phyloP scores from a whole-genome alignment of 2,329 filamentous ascomycete species.

The Colletotrichum sp. region DNA sequence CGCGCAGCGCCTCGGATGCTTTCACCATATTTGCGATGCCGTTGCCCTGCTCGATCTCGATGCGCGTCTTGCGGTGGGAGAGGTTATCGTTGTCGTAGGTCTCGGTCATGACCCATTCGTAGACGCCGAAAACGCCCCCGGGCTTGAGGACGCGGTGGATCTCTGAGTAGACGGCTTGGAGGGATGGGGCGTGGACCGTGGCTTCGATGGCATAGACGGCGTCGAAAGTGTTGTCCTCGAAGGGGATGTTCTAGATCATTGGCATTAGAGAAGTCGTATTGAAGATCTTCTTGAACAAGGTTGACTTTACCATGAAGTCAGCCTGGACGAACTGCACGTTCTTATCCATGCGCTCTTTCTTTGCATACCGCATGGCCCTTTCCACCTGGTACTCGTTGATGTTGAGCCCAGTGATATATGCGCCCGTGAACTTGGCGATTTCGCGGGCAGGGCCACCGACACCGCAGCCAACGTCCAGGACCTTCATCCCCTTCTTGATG shows the following conservation, averaged over 20 bases:
- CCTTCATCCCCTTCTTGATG: constrained; percentile 84
- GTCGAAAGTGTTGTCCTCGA: constrained; percentile 90
- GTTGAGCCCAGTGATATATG: constrained; percentile 90
- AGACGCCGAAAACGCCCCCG: constrained; percentile 93
- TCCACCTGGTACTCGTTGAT: constrained; percentile 99
- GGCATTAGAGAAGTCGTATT: not conserved
- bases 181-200: constrained; percentile 89
- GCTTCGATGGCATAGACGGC: constrained; percentile 98
- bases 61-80: constrained; percentile 85
- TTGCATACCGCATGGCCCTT: constrained; percentile 84
- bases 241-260: constrained; percentile 44
- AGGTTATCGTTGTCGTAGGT: constrained; percentile 89
- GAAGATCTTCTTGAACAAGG: not conserved
- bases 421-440: constrained; percentile 94
- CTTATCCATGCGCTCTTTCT: constrained; percentile 78
- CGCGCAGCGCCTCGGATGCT: constrained; percentile 78
- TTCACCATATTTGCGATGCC: constrained; percentile 98
- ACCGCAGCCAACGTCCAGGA: constrained; percentile 96
- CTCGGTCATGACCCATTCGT: constrained; percentile 99
- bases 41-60: constrained; percentile 94
- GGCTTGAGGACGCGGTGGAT: constrained; percentile 97
- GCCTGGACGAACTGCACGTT: constrained; percentile 91
- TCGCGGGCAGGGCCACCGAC: constrained; percentile 94
- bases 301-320: constrained; percentile 79
- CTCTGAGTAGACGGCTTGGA: constrained; percentile 91